A percentile compares a stretch with the other conserved stretches of the same genome.
These are phyloP conservation scores for Gracilaria caudata DNA, from an alignment of 23 red algal species.

Conservation along the genomic window DNA sequence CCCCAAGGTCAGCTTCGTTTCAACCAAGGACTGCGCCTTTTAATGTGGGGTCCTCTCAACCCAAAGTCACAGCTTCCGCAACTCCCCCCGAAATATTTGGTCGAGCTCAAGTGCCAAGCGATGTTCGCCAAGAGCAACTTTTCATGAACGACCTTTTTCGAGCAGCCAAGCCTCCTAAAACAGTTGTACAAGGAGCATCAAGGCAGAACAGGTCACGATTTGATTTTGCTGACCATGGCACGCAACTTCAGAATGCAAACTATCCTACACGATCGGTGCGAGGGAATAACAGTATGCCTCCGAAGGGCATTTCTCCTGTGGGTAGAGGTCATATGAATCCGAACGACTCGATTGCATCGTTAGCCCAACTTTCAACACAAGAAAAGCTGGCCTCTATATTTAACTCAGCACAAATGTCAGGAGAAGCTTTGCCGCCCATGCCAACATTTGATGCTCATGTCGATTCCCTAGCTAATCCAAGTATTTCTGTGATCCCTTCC, in stretches of 20 bases:
- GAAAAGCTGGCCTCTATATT: conserved; percentile 72
- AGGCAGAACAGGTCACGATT: conserved; percentile 57
- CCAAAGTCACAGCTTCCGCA: not conserved
- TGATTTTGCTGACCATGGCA: conserved; percentile 48
- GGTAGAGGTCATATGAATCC: conserved; percentile 12
- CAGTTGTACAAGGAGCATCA: conserved; percentile 12
- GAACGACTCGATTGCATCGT: conserved; percentile 17
- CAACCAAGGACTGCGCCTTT: conserved; percentile 8
- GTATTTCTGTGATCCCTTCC: conserved; percentile 26
- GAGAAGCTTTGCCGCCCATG: conserved; percentile 57
- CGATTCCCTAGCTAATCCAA: conserved; percentile 26
- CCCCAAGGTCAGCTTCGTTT: not conserved
- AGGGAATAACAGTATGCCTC: conserved; percentile 6
- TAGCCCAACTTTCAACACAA: conserved; percentile 59
- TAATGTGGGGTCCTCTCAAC: not conserved
- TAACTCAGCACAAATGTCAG: conserved; percentile 47
- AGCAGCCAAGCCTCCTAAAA: not conserved
- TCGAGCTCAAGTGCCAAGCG: not conserved
- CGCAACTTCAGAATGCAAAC: not conserved
- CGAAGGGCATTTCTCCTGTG: not conserved
- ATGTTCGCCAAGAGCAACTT: not conserved
- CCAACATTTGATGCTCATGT: conserved; percentile 37
- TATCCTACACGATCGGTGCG: not conserved
- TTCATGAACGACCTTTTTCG: conserved; percentile 12
- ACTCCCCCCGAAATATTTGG: not conserved